These are phyloP conservation scores for Rhizopogon sp. DNA, from an alignment of 768 basidiomycete genomes.

Conservation along the genomic window DNA sequence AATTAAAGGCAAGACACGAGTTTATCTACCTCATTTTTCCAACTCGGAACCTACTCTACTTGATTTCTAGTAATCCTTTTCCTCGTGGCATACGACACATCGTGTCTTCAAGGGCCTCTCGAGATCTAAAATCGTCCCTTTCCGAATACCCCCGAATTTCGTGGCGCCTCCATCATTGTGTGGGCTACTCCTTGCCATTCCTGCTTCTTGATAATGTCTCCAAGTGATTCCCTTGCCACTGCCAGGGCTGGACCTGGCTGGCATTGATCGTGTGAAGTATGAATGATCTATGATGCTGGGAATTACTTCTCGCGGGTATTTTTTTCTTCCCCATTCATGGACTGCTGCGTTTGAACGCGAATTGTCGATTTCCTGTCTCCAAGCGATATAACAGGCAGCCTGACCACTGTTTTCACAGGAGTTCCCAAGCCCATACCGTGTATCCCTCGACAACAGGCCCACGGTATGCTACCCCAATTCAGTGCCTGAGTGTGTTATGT, in stretches of 20 bases:
- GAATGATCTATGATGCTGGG: slow-evolving; percentile 11
- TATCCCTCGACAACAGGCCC: slow-evolving; percentile 7
- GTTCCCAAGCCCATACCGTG: slow-evolving; percentile 11
- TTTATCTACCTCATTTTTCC: slow-evolving; percentile 9
- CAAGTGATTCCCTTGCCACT: neutral
- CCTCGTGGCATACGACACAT: slow-evolving; percentile 11
- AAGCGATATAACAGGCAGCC: slow-evolving; percentile 1
- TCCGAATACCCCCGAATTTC: too few relatives aligned
- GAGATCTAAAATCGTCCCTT: too few relatives aligned
- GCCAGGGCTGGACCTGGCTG: neutral
- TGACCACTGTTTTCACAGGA: slow-evolving; percentile 14
- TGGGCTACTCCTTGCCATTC: neutral
- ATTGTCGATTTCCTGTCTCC: slow-evolving; percentile 10
- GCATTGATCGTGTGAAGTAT: slow-evolving; percentile 13
- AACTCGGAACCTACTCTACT: slow-evolving; percentile 13
- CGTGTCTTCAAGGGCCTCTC: neutral
- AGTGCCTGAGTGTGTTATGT: slow-evolving; percentile 9
- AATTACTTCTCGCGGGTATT: slow-evolving; percentile 11
- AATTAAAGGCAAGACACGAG: slow-evolving; percentile 11
- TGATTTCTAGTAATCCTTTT: slow-evolving; percentile 1
- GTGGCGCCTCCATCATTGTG: neutral
- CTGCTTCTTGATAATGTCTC: neutral
- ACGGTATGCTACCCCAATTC: neutral
- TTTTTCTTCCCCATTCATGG: slow-evolving; percentile 3
- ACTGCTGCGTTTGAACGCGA: slow-evolving; percentile 5